Evolutionary conservation across 2,329 filamentous ascomycete genomes (phyloP).

Genomic region (Xylaria sp.): DNA sequence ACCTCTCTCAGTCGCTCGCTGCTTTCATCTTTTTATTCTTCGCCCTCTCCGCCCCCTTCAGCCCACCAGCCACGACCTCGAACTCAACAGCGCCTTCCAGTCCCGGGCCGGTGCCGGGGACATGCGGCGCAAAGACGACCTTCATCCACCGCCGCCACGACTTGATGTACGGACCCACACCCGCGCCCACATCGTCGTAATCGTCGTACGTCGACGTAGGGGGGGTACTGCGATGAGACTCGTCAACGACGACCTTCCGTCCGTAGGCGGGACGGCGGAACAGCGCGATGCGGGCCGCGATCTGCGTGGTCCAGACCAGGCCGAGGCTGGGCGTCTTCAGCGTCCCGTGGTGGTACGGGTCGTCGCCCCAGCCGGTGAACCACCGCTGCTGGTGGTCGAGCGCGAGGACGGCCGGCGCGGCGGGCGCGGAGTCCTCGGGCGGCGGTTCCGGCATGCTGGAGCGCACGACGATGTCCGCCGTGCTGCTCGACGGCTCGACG

Average conservation of each 20-base stretch:
- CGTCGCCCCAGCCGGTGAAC: constrained; percentile 95
- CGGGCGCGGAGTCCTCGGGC: constrained; percentile 47
- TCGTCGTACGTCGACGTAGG: constrained; percentile 45
- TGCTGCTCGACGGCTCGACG: constrained; percentile 55
- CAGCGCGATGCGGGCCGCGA: constrained; percentile 83
- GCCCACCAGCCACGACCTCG: constrained; percentile 76
- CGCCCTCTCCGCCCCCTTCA: constrained; percentile 54
- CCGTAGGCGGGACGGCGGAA: constrained; percentile 70
- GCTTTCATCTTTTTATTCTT: constrained; percentile 38
- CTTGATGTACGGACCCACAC: constrained; percentile 57
- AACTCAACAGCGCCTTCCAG: constrained; percentile 72
- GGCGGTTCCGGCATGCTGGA: constrained; percentile 52
- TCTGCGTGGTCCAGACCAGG: constrained; percentile 90
- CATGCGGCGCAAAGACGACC: constrained; percentile 89
- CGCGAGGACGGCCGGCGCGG: constrained; percentile 66
- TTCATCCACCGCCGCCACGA: constrained; percentile 83
- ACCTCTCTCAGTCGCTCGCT: constrained; percentile 1
- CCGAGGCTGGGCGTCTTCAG: constrained; percentile 89
- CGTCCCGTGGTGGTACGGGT: constrained; percentile 53
- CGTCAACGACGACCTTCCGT: constrained; percentile 49
- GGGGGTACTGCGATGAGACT: constrained; percentile 26
- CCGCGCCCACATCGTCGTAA: constrained; percentile 54
- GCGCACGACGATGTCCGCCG: constrained; percentile 50
- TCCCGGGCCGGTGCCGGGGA: constrained; percentile 62
- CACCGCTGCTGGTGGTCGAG: constrained; percentile 93